phyloP scores from a whole-genome alignment of 2,329 filamentous ascomycete species.

The Diaporthe ampelina region DNA sequence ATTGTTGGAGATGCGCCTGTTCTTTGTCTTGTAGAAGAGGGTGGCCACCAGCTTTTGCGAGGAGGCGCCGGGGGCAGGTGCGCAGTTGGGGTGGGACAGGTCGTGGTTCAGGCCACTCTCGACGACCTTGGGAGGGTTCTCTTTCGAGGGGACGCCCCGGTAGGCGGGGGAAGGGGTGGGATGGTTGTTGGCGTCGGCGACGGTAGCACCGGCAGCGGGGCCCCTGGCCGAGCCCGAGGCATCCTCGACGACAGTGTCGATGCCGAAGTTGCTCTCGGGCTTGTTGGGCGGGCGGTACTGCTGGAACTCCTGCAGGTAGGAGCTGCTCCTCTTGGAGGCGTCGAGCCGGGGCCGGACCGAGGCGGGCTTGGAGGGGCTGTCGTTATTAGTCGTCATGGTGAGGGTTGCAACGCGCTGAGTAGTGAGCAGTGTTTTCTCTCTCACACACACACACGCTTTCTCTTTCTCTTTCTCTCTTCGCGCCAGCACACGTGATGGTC shows the following conservation, averaged over 20 bases:
- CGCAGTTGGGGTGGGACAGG: conserved; percentile 75
- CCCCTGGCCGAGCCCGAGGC: conserved; percentile 52
- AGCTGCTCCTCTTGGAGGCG: conserved; percentile 69
- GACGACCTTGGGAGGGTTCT: conserved; percentile 71
- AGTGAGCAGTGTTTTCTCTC: conserved; percentile 5
- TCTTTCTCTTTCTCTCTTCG: background rate
- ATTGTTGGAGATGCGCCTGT: conserved; percentile 50
- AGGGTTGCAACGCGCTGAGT: background rate
- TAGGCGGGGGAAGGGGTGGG: conserved; percentile 55
- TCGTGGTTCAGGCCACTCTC: conserved; percentile 74
- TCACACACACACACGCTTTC: background rate
- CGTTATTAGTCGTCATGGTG: conserved; percentile 38
- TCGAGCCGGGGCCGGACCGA: conserved; percentile 63
- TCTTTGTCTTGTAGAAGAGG: conserved; percentile 70
- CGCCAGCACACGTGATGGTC: conserved; percentile 24
- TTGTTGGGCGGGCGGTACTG: conserved; percentile 71
- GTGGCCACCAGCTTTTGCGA: conserved; percentile 72
- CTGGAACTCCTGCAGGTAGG: conserved; percentile 74
- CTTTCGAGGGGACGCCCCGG: conserved; percentile 72
- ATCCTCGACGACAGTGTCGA: conserved; percentile 75
- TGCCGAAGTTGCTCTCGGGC: conserved; percentile 70
- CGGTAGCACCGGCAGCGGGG: conserved; percentile 41
- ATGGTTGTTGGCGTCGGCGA: background rate
- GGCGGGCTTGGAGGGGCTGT: conserved; percentile 49
- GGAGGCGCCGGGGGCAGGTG: conserved; percentile 61